phyloP scores from a whole-genome alignment of 2,329 filamentous ascomycete species.

The Monilinia fructicola region DNA sequence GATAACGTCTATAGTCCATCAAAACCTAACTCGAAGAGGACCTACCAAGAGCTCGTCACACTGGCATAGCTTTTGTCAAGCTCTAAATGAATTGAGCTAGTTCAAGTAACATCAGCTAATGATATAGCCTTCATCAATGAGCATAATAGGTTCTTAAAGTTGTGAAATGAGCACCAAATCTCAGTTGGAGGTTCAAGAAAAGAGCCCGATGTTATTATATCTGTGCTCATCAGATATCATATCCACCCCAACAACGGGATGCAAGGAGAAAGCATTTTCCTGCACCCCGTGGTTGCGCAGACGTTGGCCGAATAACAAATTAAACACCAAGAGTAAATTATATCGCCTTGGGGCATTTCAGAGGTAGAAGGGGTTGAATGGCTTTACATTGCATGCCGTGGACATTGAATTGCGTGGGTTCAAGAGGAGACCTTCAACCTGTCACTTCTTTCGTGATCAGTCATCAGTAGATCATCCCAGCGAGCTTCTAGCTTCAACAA shows the following conservation, averaged over 20 bases:
- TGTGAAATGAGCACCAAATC: background rate
- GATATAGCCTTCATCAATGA: background rate
- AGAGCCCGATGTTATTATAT: background rate
- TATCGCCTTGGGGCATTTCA: background rate
- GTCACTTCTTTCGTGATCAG: background rate
- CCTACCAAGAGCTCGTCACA: background rate
- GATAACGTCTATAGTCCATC: background rate
- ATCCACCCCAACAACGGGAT: background rate
- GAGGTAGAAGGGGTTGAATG: background rate
- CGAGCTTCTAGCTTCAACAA: background rate
- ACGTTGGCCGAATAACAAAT: background rate
- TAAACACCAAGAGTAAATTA: background rate
- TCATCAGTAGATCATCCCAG: background rate
- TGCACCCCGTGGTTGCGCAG: background rate
- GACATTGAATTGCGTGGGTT: background rate
- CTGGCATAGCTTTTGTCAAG: background rate
- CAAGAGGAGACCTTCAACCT: background rate
- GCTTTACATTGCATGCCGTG: constrained; percentile 1
- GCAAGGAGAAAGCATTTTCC: background rate
- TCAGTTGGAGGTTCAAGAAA: background rate
- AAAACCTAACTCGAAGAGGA: background rate
- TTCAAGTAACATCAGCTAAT: background rate
- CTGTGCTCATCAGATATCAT: background rate
- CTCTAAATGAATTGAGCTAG: background rate
- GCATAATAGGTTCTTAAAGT: background rate